Evolutionary conservation across 1,284 basidiomycete species (phyloP), one percentile per base, ranked within the genome.

Genomic region (Sutorius eximius): DNA sequence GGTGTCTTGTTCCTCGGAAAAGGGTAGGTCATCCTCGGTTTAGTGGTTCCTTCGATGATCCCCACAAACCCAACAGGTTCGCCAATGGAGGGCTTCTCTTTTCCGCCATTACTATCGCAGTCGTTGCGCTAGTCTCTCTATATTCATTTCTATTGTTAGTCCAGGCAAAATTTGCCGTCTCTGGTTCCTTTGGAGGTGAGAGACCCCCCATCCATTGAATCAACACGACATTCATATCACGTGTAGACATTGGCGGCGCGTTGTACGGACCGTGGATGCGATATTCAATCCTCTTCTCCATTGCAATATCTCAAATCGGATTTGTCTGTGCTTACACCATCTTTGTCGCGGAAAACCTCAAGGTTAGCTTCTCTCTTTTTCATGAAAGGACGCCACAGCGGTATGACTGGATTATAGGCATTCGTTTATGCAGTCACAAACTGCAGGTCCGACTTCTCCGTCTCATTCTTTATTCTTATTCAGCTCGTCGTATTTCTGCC

Each of bases 1-100:
- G 96, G 96, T 33, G 88, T 99, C 12, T 74, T 99, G 27, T 99
- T 99, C 78, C 82, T 99, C 49, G 97, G 94, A 55, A 98, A 95
- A 76, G 96, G 89, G 82, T 87, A 69, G 67, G 49, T 56, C 24
- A 5, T 38, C 37, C 27, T 38, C 22, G 20, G 38, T 46, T 27
- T 20, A 12, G 24, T 38, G 38, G 33, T 47, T 44, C 45, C 29
- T 9, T 20, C 41, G 45, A 29, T 45, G 54, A 53, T 46, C 8
- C 42, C 44, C 52, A 65, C 18, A 56, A 56, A 45, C 52, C n/a
- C 4, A 38, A 29, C 57, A 93, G 91, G 44, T 98, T 99, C 77
- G 88, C 86, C 76, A 99, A 99, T 63, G 96, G 96, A 57, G 95
- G 96, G 15, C 81, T 99, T 49, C 74, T 98, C 38, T 99, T 99